Base-by-base conservation (phyloP, 306 rosid species). In the Begonia peltatifolia region DNA sequence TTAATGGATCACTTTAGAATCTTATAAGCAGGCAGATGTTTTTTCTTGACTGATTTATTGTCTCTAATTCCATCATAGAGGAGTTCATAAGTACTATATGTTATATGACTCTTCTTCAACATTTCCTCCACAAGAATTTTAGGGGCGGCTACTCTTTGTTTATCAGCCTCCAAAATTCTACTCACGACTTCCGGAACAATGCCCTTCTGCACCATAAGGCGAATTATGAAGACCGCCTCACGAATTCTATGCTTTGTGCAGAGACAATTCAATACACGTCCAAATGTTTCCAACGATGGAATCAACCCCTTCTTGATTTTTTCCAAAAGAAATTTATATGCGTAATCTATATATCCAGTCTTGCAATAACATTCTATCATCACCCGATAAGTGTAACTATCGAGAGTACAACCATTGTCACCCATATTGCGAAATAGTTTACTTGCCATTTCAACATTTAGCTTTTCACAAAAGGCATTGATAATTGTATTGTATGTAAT, bases 51-150 rank as follows among this genome's bases (percentile, higher is more conserved):
- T 55, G 74, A 43, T 74, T 64, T 84, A 59, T 69, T 80, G 76
- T 76, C 83, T 68, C 97, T 81, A 54, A 89, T 66, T 69, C 90
- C 95, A 56, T 89, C 97, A 55, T 71, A 80, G 36, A 89, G 67
- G 62, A 82, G 58, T 46, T 89, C 97, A 61, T 84, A 89, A 42
- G 94, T 70, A 65, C 69, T 67, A 63, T 89, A 89, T 60, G 90
- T 78, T 63, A 89, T 71, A 53, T 72, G 82, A 38, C 79, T 76
- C 74, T 80, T 89, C 82, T 80, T 89, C 75, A 89, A 66, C 73
- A 89, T 66, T 56, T 82, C 70, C 78, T 89, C 90, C 18, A 89
- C 87, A 58, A 89, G 76, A 76, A 84, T 84, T 77, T 89, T 89
- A 46, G 97, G 97, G 6, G 95, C 90, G 7, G 94, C 97, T 54